These are phyloP conservation scores for Chlamydomonas sp. DNA, from an alignment of 139 green algal genomes.

Conservation along the genomic window DNA sequence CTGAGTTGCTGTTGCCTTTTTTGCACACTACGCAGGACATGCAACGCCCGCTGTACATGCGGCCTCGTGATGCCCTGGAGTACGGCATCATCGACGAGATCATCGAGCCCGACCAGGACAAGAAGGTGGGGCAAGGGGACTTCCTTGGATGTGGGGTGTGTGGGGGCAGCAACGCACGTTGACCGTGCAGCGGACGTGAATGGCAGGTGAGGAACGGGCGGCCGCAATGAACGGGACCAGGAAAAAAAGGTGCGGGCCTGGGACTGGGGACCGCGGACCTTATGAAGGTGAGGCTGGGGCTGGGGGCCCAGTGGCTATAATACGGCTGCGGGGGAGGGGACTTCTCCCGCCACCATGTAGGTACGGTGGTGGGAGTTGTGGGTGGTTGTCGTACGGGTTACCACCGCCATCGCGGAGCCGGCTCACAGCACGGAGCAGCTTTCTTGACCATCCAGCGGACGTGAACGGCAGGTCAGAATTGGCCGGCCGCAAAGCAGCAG, in stretches of 20 bases:
- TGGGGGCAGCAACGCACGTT: too few relatives aligned
- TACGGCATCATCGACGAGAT: slow-evolving; percentile 95
- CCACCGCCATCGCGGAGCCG: too few relatives aligned
- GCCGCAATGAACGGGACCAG: slow-evolving; percentile 66
- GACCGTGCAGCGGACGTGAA: background rate
- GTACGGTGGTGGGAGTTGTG: too few relatives aligned
- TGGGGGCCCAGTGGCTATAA: too few relatives aligned
- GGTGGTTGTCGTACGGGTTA: too few relatives aligned
- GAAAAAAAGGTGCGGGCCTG: slow-evolving; percentile 42
- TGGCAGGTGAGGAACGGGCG: background rate
- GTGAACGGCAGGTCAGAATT: background rate
- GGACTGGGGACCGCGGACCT: too few relatives aligned
- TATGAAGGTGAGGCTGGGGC: too few relatives aligned
- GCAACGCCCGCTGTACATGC: slow-evolving; percentile 97
- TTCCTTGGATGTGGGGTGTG: too few relatives aligned
- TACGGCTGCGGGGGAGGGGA: too few relatives aligned
- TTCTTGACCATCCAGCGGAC: too few relatives aligned
- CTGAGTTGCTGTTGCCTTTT: background rate
- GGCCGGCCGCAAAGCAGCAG: slow-evolving; percentile 50
- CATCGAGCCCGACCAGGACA: slow-evolving; percentile 72
- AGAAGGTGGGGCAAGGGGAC: slow-evolving; percentile 18
- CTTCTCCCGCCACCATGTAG: too few relatives aligned
- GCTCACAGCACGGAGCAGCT: too few relatives aligned
- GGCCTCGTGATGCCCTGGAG: slow-evolving; percentile 87
- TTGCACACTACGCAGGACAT: slow-evolving; percentile 76